phyloP scores from a whole-genome alignment of 2,329 filamentous ascomycete genomes.

The Venturia asperata region DNA sequence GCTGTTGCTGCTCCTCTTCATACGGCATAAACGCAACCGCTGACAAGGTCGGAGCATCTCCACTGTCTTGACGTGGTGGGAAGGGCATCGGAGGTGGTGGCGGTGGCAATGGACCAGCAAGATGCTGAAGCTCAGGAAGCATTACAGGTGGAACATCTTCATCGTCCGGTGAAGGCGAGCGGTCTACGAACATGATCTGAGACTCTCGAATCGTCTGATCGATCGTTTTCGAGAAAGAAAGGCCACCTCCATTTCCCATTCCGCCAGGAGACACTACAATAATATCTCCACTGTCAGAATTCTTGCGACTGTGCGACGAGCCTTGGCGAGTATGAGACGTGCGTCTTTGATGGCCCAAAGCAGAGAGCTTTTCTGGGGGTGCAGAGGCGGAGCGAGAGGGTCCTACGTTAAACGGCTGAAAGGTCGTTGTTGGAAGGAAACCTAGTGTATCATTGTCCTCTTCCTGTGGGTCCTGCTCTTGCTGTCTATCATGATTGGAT shows the following conservation, averaged over 20 bases:
- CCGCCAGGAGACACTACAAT: conserved; percentile 35
- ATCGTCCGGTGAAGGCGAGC: conserved; percentile 20
- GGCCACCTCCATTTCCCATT: conserved; percentile 24
- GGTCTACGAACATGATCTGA: conserved; percentile 37
- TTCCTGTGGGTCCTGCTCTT: conserved; percentile 31
- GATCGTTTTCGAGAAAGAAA: conserved; percentile 36
- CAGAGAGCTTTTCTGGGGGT: conserved; percentile 18
- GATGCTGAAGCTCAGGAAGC: conserved; percentile 55
- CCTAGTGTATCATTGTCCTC: conserved; percentile 33
- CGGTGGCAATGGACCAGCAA: conserved; percentile 40
- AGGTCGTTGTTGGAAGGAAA: conserved; percentile 30
- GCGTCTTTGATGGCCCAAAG: conserved; percentile 15
- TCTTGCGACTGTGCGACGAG: conserved; percentile 12
- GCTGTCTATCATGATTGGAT: conserved; percentile 21
- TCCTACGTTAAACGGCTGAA: conserved; percentile 17
- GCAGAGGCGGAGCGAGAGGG: conserved; percentile 20
- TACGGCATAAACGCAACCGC: conserved; percentile 28
- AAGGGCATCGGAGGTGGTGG: conserved; percentile 34
- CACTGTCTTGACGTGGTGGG: conserved; percentile 20
- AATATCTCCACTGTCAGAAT: conserved; percentile 10
- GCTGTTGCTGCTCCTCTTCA: conserved; percentile 26
- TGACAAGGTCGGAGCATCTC: conserved; percentile 13
- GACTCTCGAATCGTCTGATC: conserved; percentile 45
- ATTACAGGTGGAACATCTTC: conserved; percentile 37
- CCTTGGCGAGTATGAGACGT: conserved; percentile 12